Conservation (phyloP, 2,329 filamentous ascomycete species). For the Pseudopithomyces maydicus region DNA sequence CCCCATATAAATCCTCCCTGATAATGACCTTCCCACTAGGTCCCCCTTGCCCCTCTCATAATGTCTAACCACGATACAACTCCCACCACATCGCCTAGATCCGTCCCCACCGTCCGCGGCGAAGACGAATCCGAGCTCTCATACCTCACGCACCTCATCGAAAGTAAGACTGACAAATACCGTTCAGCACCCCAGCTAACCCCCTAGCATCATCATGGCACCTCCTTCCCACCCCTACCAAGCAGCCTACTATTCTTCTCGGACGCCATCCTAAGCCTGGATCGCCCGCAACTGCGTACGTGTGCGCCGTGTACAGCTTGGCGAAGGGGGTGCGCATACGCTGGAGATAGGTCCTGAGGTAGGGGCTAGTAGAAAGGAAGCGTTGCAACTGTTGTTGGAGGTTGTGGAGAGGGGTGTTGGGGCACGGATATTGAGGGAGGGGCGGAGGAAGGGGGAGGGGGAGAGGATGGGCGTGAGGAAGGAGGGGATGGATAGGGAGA, state of each 20-base stretch:
- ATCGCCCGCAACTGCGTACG: slow-evolving; percentile 5
- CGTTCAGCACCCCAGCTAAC: not conserved
- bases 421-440: slow-evolving; percentile 10
- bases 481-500: not conserved
- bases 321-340: slow-evolving; percentile 13
- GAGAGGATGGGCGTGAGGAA: slow-evolving; percentile 13
- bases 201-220: slow-evolving; percentile 13
- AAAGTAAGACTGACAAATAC: slow-evolving; percentile 15
- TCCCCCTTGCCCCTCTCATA: not conserved
- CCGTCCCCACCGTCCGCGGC: slow-evolving; percentile 20
- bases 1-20: too few species aligned
- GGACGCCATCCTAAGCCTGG: slow-evolving; percentile 17
- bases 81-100: slow-evolving; percentile 1
- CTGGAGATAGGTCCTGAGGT: slow-evolving; percentile 23
- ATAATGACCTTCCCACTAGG: too few species aligned
- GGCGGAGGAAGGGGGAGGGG: slow-evolving; percentile 8
- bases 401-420: slow-evolving; percentile 16
- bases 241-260: slow-evolving; percentile 15
- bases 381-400: slow-evolving; percentile 16
- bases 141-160: slow-evolving; percentile 19
- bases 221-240: not conserved
- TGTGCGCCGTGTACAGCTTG: slow-evolving; percentile 22
- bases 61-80: not conserved
- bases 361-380: slow-evolving; percentile 17
- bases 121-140: slow-evolving; percentile 26